phyloP scores from a whole-genome alignment of 2,329 filamentous ascomycete species.

The Beauveria sp. region DNA sequence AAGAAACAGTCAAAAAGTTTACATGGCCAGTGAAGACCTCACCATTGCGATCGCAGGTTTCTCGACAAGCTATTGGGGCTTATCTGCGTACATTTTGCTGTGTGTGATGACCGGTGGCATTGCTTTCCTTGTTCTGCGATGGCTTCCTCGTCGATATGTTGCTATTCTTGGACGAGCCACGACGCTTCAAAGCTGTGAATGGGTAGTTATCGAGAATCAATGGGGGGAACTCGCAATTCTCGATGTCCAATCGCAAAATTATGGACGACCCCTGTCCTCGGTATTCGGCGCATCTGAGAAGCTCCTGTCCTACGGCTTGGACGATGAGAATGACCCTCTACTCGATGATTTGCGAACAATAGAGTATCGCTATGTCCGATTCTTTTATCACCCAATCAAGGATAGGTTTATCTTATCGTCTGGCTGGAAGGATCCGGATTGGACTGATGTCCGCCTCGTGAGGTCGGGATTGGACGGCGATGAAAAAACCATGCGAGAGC shows the following conservation, averaged over 20 bases:
- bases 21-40: constrained; percentile 87
- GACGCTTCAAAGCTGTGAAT: constrained; percentile 67
- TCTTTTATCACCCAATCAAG: constrained; percentile 81
- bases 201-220: constrained; percentile 96
- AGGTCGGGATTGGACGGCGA: constrained; percentile 79
- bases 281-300: constrained; percentile 64
- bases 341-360: constrained; percentile 67
- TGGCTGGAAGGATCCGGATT: constrained; percentile 89
- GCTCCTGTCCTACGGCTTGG: constrained; percentile 42
- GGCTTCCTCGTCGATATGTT: constrained; percentile 85
- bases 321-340: constrained; percentile 64
- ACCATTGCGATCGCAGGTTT: constrained; percentile 93
- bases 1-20: constrained; percentile 78
- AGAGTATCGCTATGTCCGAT: constrained; percentile 89
- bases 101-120: constrained; percentile 69
- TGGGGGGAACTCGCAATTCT: constrained; percentile 89
- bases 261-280: constrained; percentile 49
- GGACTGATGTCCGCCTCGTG: constrained; percentile 70
- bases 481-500: constrained; percentile 73
- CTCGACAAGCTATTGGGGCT: constrained; percentile 64
- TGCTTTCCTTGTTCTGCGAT: constrained; percentile 77
- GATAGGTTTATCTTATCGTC: constrained; percentile 83
- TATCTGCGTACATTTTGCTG: constrained; percentile 58
- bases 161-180: constrained; percentile 62
- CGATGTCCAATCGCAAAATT: constrained; percentile 47